Conservation (phyloP, 495 filamentous ascomycete species). For the Tuber borchii region DNA sequence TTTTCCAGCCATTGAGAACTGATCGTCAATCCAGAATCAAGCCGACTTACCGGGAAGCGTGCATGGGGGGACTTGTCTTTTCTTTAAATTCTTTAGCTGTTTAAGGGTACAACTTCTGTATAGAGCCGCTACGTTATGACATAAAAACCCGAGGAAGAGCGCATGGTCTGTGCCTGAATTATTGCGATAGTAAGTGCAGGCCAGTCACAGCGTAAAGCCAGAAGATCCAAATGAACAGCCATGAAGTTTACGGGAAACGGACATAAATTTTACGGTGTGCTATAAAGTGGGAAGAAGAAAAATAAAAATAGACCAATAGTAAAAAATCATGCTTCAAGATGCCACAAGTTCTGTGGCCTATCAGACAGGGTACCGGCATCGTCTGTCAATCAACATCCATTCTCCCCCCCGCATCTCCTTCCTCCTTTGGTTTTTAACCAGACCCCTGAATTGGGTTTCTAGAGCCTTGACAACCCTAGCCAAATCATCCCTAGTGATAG, state of each 20-base stretch:
- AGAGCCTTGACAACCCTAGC: slow-evolving; percentile 50
- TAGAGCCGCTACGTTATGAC: not conserved
- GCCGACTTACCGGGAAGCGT: not conserved
- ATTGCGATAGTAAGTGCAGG: not conserved
- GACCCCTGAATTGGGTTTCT: slow-evolving; percentile 50
- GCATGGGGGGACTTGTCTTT: not conserved
- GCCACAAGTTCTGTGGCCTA: not conserved
- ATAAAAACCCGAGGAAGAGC: not conserved
- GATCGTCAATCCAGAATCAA: not conserved
- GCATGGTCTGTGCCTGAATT: not conserved
- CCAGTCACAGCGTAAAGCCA: not conserved
- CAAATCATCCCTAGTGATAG: slow-evolving; percentile 45
- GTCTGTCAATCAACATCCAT: slow-evolving; percentile 26
- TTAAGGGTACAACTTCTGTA: not conserved
- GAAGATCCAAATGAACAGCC: not conserved
- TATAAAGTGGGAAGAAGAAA: not conserved
- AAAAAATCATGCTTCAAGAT: not conserved
- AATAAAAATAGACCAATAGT: not conserved
- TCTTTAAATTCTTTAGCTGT: not conserved
- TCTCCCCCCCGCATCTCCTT: slow-evolving; percentile 42
- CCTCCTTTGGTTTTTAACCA: slow-evolving; percentile 39
- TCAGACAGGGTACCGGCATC: not conserved
- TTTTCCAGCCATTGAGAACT: not conserved
- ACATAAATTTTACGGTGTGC: not conserved
- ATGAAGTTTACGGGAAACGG: not conserved